Evolutionary conservation across 83 land plant species (phyloP), one percentile per base, ranked within the genome.

Genomic region (Thuja plicata): DNA sequence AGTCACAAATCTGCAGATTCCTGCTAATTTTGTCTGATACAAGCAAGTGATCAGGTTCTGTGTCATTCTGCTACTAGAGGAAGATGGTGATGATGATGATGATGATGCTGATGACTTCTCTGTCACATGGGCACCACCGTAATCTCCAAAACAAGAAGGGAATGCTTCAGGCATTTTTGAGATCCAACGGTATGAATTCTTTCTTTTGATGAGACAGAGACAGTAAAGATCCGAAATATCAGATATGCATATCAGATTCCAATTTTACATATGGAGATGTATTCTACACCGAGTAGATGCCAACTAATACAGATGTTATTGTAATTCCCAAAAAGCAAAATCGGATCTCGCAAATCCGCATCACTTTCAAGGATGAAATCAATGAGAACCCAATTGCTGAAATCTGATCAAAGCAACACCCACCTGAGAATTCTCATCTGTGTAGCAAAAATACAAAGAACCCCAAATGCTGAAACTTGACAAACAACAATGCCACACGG

Each of bases 1-100:
- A 0, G 96, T 95, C 32, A 98, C 92, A 34, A 93, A 91, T 90
- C 96, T 90, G 45, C 94, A 93, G 21, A 82, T 87, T 19, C 94
- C 91, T 2, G 85, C 88, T 2, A 94, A 90, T 87, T 89, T 93
- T 62, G 92, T 94, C 88, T 94, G 93, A 84, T 96, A 98, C 15
- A 96, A 87, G 87, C 98, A 97, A 9, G 98, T 92, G 21, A 97
- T 97, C 46, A 94, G 81, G 41, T 96, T 88, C 77, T 15, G 88
- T 45, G 55, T 85, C 87, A 45, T 83, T 21, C 85, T 82, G 52
- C 78, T 32, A 73, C 78, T 8, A 35, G 79, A 76, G 35, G 79
- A 76, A 76, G 93, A 81, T 15, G 89, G 43, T 37, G 88, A 45
- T 34, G 93, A 89, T 0, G 92, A 89, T 6, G 96, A 81, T 15